Percentiles rank a stretch among this genome's conserved stretches.
These are phyloP conservation scores for Besnoitia besnoiti DNA, from an alignment of 169 alveolate genomes.

Conservation along the genomic window DNA sequence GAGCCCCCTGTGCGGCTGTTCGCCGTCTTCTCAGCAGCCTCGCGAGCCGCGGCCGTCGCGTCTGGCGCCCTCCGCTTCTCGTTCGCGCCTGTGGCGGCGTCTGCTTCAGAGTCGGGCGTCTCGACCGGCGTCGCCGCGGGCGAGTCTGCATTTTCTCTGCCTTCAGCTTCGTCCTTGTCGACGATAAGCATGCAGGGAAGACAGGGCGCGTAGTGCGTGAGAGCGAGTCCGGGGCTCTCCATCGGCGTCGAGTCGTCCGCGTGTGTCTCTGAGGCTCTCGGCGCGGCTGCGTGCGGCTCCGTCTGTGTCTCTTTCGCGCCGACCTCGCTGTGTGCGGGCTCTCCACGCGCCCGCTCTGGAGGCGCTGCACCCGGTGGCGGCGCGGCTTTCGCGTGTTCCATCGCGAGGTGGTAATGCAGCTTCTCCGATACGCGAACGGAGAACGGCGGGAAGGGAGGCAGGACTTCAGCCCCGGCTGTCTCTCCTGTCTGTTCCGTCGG, in stretches of 20 bases:
- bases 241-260: neutral
- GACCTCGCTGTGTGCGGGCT: neutral
- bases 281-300: neutral
- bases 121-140: neutral
- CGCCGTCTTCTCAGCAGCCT: neutral
- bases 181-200: conserved; percentile 36
- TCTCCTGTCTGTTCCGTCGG: neutral
- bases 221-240: conserved; percentile 50
- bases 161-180: neutral
- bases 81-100: neutral
- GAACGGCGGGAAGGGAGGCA: neutral
- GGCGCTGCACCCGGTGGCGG: neutral
- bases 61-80: no score
- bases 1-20: neutral
- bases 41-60: neutral
- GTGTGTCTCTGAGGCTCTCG: neutral
- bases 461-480: neutral
- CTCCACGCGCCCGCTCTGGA: neutral
- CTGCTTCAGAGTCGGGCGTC: neutral
- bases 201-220: conserved; percentile 58
- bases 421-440: neutral
- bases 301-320: neutral
- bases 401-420: neutral
- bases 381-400: neutral
- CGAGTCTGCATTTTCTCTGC: neutral